phyloP scores from a whole-genome alignment of 441 rosid species.

The Capsella rubella region DNA sequence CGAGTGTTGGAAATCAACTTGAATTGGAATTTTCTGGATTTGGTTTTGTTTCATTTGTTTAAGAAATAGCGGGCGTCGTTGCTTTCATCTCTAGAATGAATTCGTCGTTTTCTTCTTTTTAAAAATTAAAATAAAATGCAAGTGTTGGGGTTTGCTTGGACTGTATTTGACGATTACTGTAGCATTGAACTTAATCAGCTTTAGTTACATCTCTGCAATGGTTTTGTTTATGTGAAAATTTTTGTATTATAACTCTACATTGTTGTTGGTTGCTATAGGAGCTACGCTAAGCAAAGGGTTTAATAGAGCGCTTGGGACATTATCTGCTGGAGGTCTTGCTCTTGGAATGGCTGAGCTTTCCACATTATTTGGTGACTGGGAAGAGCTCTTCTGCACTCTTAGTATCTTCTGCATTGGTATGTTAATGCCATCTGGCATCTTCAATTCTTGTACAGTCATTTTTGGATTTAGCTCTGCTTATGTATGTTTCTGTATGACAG shows the following conservation, averaged over 20 bases:
- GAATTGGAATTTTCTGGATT: slow-evolving; percentile 11
- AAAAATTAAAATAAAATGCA: neutral
- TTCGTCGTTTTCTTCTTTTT: slow-evolving; percentile 24
- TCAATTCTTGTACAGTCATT: neutral
- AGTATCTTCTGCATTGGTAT: slow-evolving; percentile 69
- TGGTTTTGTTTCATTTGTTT: neutral
- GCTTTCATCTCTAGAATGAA: neutral
- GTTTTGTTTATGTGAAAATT: too few species aligned
- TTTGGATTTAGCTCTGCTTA: slow-evolving; percentile 23
- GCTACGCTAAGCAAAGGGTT: slow-evolving; percentile 82
- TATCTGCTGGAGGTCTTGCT: slow-evolving; percentile 81
- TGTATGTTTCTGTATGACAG: slow-evolving; percentile 41
- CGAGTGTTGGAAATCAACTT: neutral
- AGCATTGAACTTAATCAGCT: neutral
- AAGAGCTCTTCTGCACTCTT: slow-evolving; percentile 57
- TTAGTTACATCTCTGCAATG: neutral
- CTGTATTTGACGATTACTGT: slow-evolving; percentile 18
- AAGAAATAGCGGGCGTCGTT: neutral
- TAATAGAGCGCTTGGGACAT: slow-evolving; percentile 70
- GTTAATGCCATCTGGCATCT: neutral
- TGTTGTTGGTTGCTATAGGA: slow-evolving; percentile 45
- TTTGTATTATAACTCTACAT: neutral
- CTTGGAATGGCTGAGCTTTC: slow-evolving; percentile 73
- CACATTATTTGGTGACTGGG: slow-evolving; percentile 57
- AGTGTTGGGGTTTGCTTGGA: slow-evolving; percentile 8